Base-by-base conservation (phyloP, 208 protist species). In the Trypanosoma vivax region DNA sequence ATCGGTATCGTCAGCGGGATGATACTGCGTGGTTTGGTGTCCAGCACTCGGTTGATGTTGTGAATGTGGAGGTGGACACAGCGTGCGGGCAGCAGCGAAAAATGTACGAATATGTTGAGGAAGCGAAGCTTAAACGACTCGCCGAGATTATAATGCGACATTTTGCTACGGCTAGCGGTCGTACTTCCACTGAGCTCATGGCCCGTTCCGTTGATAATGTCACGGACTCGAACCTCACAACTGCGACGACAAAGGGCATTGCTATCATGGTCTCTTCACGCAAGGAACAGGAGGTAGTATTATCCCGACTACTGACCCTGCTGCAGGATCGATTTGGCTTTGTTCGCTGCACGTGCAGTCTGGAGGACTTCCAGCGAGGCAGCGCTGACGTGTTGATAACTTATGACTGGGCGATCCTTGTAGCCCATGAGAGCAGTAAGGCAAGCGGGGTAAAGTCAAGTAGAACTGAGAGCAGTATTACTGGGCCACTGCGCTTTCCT, bases 331-430 rank as follows among this genome's bases (percentile, higher is more conserved):
- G 55, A 5, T 60, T 38, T 3, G 66, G 34, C 10, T 19, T 40
- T 6, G 3, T 81, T 24, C 76, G 63, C 5, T 54, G 78, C 16
- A 75, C 66, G 2, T 70, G 72, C 34, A 41, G 55, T 25, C 34
- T 52, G 3, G 68, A 65, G 28, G 55, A 53, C 1, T 79, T 84
- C 21, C 54, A 58, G n/a, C 46, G 48, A 9, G 54, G 49, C 9
- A 62, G 60, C 1, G 76, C 76, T 6, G 71, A 77, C 38, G 63
- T 86, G 43, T 45, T 87, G 13, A 66, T 88, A 68, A 85, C 58
- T 40, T 68, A 29, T 74, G 86, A 71, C 53, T 85, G 45, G 49
- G 64, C 49, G 33, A n/a, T 63, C 3, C 48, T 13, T 23, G 7
- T 49, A 31, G 2, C 39, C 33, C 24, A 7, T 18, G 41, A 51